phyloP scores from a whole-genome alignment of 2,329 filamentous ascomycete species.

The Cladosporium cucumerinum region DNA sequence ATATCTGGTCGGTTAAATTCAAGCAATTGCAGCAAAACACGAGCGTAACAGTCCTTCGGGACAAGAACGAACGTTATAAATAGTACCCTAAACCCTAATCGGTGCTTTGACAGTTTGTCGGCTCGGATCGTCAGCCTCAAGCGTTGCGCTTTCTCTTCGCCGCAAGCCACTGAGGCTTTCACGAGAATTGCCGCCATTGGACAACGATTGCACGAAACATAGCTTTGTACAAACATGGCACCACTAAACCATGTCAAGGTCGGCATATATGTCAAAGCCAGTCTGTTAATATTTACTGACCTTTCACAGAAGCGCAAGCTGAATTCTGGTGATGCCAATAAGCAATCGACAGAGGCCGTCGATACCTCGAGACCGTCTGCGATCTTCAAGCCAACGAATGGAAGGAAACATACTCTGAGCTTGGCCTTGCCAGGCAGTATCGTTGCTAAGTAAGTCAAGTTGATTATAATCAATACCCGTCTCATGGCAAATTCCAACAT shows the following conservation, averaged over 20 bases:
- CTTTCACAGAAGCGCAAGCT: slow-evolving; percentile 13
- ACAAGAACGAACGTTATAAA: neutral
- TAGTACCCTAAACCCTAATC: neutral
- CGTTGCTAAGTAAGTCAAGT: slow-evolving; percentile 60
- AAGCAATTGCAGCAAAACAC: neutral
- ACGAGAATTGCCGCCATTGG: neutral
- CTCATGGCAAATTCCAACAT: neutral
- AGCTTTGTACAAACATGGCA: neutral
- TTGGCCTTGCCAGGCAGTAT: slow-evolving; percentile 77
- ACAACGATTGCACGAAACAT: neutral
- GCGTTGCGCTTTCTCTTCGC: neutral
- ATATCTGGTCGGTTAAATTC: neutral
- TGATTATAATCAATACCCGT: neutral
- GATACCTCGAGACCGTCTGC: slow-evolving; percentile 67
- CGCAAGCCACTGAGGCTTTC: neutral
- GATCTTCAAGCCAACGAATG: slow-evolving; percentile 62
- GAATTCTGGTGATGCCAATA: neutral
- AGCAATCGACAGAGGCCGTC: neutral
- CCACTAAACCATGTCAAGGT: neutral
- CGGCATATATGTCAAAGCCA: neutral
- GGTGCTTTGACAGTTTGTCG: neutral
- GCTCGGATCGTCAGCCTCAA: neutral
- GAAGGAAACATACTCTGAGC: slow-evolving; percentile 70
- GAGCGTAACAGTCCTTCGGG: neutral
- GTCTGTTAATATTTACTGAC: neutral